Evolutionary conservation across 2,329 filamentous ascomycete genomes (phyloP), one percentile per base, ranked within the genome.

Genomic region (Gyromitra esculenta): DNA sequence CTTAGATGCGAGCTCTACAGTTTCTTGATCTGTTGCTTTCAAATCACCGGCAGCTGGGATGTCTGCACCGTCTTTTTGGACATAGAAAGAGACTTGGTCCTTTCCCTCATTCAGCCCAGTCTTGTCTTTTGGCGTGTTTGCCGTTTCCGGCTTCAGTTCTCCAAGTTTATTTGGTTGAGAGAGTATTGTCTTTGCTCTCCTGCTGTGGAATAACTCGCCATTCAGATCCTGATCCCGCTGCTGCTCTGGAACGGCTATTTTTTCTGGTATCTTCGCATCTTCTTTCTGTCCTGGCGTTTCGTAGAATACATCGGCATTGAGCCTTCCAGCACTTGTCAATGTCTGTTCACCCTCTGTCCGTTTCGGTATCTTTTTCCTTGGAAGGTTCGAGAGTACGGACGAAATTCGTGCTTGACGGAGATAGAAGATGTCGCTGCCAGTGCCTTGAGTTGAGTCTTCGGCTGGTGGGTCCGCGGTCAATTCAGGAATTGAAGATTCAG

Each of bases 151-250:
- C 3, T 73, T 52, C 37, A 71, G 37, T 18, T 72, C 64, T 11
- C 56, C 31, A 2, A 62, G 11, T 5, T 54, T 57, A 1, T 21
- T 54, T n/a, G 64, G 57, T 15, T 66, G 48, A 41, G 75, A 75
- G 6, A 69, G 57, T 43, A 79, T 85, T 81, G 59, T 84, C 82
- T 50, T 84, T 83, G 25, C 82, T 82, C 48, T 80, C 76, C 86
- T 87, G 70, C 87, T 91, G 72, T 88, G 87, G 81, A 91, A 91
- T 0, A 91, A 82, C 78, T 89, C 87, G 4, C 87, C 86, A 80
- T 91, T 86, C 80, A 90, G 84, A 60, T 87, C 89, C 68, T 89
- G 87, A n/a, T 87, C 84, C 18, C 86, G 84, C 25, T 31, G 25
- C 71, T 85, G 50, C 35, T 62, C 67, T 21, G 15, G 25, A 2